A percentile compares a stretch with the other conserved stretches of the same genome.
These are phyloP conservation scores for Penicillium sp. DNA, from an alignment of 2,329 filamentous ascomycete genomes.

Conservation along the genomic window DNA sequence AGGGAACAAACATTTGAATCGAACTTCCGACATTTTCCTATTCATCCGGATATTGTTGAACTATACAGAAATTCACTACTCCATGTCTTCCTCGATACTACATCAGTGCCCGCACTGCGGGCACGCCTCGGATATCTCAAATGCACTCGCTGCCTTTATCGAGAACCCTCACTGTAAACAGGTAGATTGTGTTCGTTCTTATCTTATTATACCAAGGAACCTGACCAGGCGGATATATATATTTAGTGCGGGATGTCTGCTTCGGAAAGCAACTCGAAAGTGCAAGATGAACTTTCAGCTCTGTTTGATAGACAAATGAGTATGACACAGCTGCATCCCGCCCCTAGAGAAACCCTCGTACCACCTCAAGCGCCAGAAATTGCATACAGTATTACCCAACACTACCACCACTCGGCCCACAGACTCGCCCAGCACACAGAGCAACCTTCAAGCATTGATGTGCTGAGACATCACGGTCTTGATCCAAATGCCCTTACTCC, in stretches of 20 bases:
- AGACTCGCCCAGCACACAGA: constrained; percentile 41
- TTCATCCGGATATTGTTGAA: background rate
- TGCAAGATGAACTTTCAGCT: constrained; percentile 77
- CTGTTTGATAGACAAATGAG: constrained; percentile 77
- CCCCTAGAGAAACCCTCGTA: constrained; percentile 37
- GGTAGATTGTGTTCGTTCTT: constrained; percentile 35
- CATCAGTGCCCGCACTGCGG: constrained; percentile 44
- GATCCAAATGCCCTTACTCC: constrained; percentile 68
- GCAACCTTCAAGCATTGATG: constrained; percentile 51
- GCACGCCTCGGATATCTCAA: constrained; percentile 39
- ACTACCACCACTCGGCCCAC: constrained; percentile 81
- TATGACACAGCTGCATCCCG: constrained; percentile 46
- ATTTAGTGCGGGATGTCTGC: constrained; percentile 44
- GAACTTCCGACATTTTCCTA: background rate
- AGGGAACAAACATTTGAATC: background rate
- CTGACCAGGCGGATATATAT: constrained; percentile 20
- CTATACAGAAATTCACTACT: background rate
- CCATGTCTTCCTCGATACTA: constrained; percentile 40
- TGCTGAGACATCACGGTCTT: constrained; percentile 67
- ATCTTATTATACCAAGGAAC: constrained; percentile 16
- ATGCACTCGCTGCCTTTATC: constrained; percentile 37
- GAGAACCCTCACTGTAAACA: constrained; percentile 43
- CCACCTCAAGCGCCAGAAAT: constrained; percentile 49
- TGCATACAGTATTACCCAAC: constrained; percentile 73
- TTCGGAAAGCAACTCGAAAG: constrained; percentile 55